Evolutionary conservation across 768 basidiomycete genomes (phyloP).

Genomic region (Gloeopeniophorella convolvens): DNA sequence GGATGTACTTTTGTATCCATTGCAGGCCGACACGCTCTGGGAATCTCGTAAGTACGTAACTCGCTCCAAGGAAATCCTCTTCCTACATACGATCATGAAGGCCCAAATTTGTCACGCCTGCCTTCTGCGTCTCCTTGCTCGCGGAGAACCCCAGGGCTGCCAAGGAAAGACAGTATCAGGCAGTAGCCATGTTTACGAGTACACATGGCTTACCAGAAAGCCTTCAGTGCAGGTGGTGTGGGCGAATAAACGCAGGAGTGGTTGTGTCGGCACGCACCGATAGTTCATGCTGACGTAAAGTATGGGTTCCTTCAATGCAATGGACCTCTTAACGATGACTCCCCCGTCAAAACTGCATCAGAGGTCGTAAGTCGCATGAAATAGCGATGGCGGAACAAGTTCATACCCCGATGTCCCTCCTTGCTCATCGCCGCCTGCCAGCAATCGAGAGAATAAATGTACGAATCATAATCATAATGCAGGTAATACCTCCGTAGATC

Average conservation of each 20-base stretch:
- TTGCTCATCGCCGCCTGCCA: slow-evolving; percentile 1
- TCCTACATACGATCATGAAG: slow-evolving; percentile 56
- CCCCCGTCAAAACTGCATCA: neutral
- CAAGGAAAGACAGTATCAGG: too few species aligned
- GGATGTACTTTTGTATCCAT: slow-evolving; percentile 63
- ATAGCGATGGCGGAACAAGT: too few species aligned
- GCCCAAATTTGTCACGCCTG: slow-evolving; percentile 54
- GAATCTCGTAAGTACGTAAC: too few species aligned
- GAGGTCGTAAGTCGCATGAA: neutral
- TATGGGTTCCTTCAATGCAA: slow-evolving; percentile 20
- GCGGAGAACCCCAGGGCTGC: slow-evolving; percentile 45
- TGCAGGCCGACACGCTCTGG: slow-evolving; percentile 50
- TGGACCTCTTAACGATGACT: slow-evolving; percentile 21
- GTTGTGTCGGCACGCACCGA: too few species aligned
- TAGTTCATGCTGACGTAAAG: slow-evolving; percentile 26
- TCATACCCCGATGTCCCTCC: neutral
- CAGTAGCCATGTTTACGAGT: neutral
- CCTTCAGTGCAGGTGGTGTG: too few species aligned
- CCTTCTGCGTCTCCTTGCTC: slow-evolving; percentile 43
- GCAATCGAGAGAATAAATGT: too few species aligned
- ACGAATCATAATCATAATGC: neutral
- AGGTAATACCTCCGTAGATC: slow-evolving; percentile 21
- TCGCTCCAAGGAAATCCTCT: too few species aligned
- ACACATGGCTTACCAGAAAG: neutral
- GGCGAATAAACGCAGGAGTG: too few species aligned